These are phyloP conservation scores for Colletotrichum australisinense DNA, from an alignment of 2,329 filamentous ascomycete species.

Conservation along the genomic window DNA sequence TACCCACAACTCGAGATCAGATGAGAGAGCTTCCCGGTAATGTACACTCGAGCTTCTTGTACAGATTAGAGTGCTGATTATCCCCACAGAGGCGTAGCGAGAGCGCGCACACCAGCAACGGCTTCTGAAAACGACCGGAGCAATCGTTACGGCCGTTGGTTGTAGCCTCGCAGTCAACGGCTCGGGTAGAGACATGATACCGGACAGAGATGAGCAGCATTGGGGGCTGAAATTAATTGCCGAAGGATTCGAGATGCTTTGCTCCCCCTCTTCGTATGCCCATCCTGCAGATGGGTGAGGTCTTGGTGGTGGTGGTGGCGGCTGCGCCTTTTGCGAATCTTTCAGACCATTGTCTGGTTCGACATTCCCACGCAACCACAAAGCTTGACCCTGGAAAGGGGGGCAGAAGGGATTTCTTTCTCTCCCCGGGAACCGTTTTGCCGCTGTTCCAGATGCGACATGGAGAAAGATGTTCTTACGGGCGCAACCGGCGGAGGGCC, in stretches of 20 bases:
- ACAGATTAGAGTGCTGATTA: conserved; percentile 30
- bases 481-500: conserved; percentile 25
- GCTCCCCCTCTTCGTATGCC: background rate
- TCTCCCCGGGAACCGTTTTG: conserved; percentile 12
- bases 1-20: background rate
- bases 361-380: conserved; percentile 6
- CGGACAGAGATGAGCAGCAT: conserved; percentile 1
- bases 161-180: conserved; percentile 1
- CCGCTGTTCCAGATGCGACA: conserved; percentile 29
- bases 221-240: conserved; percentile 7
- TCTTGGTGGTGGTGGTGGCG: background rate
- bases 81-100: conserved; percentile 27
- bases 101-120: conserved; percentile 13
- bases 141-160: conserved; percentile 30
- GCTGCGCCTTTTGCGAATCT: background rate
- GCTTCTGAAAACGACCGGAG: conserved; percentile 19
- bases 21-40: background rate
- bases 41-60: background rate
- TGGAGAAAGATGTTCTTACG: conserved; percentile 18
- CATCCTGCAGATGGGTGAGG: background rate
- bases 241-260: conserved; percentile 3
- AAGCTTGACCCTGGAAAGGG: conserved; percentile 2
- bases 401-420: conserved; percentile 3
- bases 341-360: conserved; percentile 7
- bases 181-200: background rate